Percentiles rank a stretch among this genome's conserved stretches.
Evolutionary conservation across 2,329 filamentous ascomycete species (phyloP).

Genomic region (Diplocarpon mali): DNA sequence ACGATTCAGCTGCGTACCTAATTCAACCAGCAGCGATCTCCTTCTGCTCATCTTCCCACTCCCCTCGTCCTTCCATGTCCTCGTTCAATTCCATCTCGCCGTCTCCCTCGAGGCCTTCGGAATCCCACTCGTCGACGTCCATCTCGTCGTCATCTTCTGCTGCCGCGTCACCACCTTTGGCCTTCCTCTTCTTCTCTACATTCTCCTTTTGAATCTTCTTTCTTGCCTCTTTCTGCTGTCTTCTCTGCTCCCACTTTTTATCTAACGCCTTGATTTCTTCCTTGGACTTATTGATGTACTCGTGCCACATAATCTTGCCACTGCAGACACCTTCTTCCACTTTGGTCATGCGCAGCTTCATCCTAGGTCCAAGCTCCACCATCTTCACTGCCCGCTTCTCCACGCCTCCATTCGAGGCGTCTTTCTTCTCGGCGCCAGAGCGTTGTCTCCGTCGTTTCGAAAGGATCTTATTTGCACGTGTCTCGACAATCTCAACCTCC

Average conservation of each 20-base stretch:
- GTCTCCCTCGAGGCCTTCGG: constrained; percentile 27
- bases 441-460: constrained; percentile 33
- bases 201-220: constrained; percentile 81
- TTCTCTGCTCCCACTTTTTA: constrained; percentile 66
- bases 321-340: constrained; percentile 88
- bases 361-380: constrained; percentile 80
- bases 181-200: constrained; percentile 72
- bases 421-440: constrained; percentile 32
- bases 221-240: constrained; percentile 71
- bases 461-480: constrained; percentile 50
- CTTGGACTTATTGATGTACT: constrained; percentile 77
- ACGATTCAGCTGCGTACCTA: constrained; percentile 3
- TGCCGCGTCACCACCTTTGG: constrained; percentile 34
- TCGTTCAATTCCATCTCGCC: constrained; percentile 27
- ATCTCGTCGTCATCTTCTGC: constrained; percentile 38
- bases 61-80: constrained; percentile 24
- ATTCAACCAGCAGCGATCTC: constrained; percentile 26
- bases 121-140: constrained; percentile 33
- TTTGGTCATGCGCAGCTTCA: constrained; percentile 84
- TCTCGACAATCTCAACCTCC: constrained; percentile 76
- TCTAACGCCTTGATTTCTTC: constrained; percentile 71
- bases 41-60: constrained; percentile 27
- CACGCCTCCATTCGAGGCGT: constrained; percentile 26
- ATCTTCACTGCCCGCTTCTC: constrained; percentile 85
- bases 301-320: constrained; percentile 95